Conservation (phyloP, 257 asterid species). For the Solanum lignicaule region DNA sequence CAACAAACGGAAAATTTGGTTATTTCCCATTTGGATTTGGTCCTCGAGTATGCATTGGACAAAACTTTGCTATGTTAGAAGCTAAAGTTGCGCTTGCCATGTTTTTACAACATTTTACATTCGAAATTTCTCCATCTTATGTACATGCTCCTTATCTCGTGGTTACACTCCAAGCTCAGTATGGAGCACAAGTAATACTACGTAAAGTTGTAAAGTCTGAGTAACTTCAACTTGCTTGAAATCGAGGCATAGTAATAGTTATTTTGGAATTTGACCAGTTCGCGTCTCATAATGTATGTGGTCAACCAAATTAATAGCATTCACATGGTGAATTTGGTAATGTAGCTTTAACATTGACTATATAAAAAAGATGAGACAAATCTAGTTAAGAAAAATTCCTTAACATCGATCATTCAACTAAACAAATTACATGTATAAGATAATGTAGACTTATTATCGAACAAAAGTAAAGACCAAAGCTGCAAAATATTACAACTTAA, state of each 20-base stretch:
- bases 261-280: too few species aligned
- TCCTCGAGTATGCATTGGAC: constrained; percentile 45
- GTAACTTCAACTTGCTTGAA: not conserved
- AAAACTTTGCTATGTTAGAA: constrained; percentile 39
- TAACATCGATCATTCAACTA: too few species aligned
- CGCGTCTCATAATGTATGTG: too few species aligned
- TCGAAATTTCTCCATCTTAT: constrained; percentile 41
- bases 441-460: too few species aligned
- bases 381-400: too few species aligned
- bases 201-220: not conserved
- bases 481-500: too few species aligned
- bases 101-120: constrained; percentile 27
- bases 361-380: too few species aligned
- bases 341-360: too few species aligned
- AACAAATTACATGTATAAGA: too few species aligned
- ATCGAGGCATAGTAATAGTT: not conserved
- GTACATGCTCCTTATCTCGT: constrained; percentile 30
- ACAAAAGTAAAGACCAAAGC: too few species aligned
- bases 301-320: too few species aligned
- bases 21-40: constrained; percentile 45
- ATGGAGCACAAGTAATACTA: constrained; percentile 15
- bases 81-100: constrained; percentile 43
- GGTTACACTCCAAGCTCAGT: constrained; percentile 22
- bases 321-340: not conserved
- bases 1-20: constrained; percentile 8